Percentiles rank a stretch among this genome's conserved stretches.
Evolutionary conservation across 1,139 yeast species (phyloP).

Genomic region (Taphrina confusa): DNA sequence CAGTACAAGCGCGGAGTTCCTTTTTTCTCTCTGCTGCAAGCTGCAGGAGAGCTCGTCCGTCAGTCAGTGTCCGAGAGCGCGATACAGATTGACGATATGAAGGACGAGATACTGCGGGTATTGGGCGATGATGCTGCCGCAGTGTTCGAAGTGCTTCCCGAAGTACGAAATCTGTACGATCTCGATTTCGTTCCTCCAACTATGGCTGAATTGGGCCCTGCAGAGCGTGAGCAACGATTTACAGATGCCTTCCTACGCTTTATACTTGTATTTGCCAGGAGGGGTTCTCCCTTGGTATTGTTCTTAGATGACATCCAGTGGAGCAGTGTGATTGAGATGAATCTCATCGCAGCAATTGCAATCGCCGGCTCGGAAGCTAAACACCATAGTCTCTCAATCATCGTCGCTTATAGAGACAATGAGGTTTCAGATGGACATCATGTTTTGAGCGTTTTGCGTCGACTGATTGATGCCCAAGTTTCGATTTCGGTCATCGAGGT

Average conservation of each 20-base stretch:
- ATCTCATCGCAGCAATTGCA: constrained; percentile 13
- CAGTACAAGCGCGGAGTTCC: constrained; percentile 33
- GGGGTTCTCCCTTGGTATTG: constrained; percentile 28
- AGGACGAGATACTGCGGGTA: constrained; percentile 5
- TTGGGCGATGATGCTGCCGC: constrained; percentile 21
- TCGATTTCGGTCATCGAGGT: constrained; percentile 17
- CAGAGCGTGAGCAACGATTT: constrained; percentile 31
- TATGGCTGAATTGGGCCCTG: constrained; percentile 27
- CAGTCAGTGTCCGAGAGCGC: constrained; percentile 26
- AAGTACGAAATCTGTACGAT: constrained; percentile 11
- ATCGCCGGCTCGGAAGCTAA: constrained; percentile 12
- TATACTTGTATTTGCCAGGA: constrained; percentile 19
- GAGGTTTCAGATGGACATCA: constrained; percentile 29
- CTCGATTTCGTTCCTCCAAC: not conserved
- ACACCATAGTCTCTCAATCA: constrained; percentile 6
- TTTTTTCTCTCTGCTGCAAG: constrained; percentile 28
- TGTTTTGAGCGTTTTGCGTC: constrained; percentile 8
- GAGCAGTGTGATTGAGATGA: constrained; percentile 24
- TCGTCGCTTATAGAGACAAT: constrained; percentile 32
- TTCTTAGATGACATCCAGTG: constrained; percentile 34
- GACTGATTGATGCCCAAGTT: constrained; percentile 5
- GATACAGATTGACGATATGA: constrained; percentile 11
- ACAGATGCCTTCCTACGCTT: constrained; percentile 22
- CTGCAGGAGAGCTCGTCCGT: constrained; percentile 13
- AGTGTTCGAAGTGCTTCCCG: constrained; percentile 26